Conservation (phyloP, 768 basidiomycete genomes). For the Lactarius vividus region DNA sequence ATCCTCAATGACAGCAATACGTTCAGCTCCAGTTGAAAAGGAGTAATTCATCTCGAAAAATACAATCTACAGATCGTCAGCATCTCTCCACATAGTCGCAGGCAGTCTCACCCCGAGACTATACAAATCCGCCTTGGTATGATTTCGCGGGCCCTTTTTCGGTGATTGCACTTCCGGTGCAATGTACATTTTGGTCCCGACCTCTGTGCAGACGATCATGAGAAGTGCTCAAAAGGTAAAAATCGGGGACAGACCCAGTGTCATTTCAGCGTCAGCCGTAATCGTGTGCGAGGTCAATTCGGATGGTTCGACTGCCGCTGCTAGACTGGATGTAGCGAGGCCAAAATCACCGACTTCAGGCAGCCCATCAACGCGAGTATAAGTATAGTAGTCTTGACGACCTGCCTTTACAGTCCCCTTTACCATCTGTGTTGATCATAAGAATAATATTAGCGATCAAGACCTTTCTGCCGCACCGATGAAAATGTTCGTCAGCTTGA, state of each 20-base stretch:
- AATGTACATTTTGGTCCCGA: conserved; percentile 89
- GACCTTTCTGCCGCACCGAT: conserved; percentile 58
- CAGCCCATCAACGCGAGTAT: conserved; percentile 6
- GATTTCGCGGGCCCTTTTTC: conserved; percentile 61
- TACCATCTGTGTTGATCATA: conserved; percentile 52
- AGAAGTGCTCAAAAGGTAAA: neutral
- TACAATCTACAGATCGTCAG: conserved; percentile 59
- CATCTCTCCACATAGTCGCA: neutral
- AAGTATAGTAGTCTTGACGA: neutral
- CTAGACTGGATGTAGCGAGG: conserved; percentile 78
- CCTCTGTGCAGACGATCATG: conserved; percentile 51
- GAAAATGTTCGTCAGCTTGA: conserved; percentile 93
- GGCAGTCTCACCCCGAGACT: conserved; percentile 71
- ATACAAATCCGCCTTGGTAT: conserved; percentile 91
- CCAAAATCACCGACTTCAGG: conserved; percentile 87
- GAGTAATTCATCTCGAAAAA: conserved; percentile 96
- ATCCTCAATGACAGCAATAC: conserved; percentile 78
- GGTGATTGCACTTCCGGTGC: conserved; percentile 84
- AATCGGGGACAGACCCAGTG: conserved; percentile 49
- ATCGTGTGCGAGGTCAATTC: conserved; percentile 51
- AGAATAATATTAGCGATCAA: neutral
- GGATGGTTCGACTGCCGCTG: conserved; percentile 73
- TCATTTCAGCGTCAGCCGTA: conserved; percentile 64
- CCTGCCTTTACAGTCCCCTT: conserved; percentile 78
- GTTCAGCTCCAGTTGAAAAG: conserved; percentile 80